phyloP scores from a whole-genome alignment of 495 filamentous ascomycete genomes.

The Xylaria telfairii region DNA sequence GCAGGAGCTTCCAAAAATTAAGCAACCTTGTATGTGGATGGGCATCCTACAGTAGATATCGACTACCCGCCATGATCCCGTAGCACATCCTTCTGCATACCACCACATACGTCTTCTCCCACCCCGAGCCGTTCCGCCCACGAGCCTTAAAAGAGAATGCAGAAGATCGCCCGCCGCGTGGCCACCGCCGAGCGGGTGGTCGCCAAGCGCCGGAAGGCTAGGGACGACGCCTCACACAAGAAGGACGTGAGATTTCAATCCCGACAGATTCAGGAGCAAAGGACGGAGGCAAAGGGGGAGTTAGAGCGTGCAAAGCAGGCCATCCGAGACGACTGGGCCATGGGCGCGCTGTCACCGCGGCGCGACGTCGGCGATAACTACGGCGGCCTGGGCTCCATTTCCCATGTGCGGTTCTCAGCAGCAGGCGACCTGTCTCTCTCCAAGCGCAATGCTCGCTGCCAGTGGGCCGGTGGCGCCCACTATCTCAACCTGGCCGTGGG shows the following conservation, averaged over 20 bases:
- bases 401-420: constrained; percentile 38
- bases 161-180: constrained; percentile 75
- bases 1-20: constrained; percentile 32
- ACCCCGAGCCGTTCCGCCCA: background rate
- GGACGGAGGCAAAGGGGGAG: constrained; percentile 23
- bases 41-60: too few species aligned
- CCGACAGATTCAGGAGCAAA: background rate
- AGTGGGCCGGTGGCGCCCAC: constrained; percentile 59
- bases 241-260: constrained; percentile 24
- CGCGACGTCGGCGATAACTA: constrained; percentile 61
- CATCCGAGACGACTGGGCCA: constrained; percentile 70
- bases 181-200: constrained; percentile 69
- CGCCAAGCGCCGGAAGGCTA: constrained; percentile 53
- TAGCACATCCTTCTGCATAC: background rate
- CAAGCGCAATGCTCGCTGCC: constrained; percentile 40
- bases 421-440: constrained; percentile 36
- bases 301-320: constrained; percentile 40
- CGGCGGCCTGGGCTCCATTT: constrained; percentile 55
- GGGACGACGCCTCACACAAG: constrained; percentile 30
- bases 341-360: constrained; percentile 77
- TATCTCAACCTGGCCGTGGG: constrained; percentile 68
- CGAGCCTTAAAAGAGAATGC: constrained; percentile 56
- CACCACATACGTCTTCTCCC: background rate
- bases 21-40: too few species aligned
- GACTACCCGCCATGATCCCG: constrained; percentile 19